phyloP scores from a whole-genome alignment of 495 filamentous ascomycete species.

The Gamarada debralockiae region DNA sequence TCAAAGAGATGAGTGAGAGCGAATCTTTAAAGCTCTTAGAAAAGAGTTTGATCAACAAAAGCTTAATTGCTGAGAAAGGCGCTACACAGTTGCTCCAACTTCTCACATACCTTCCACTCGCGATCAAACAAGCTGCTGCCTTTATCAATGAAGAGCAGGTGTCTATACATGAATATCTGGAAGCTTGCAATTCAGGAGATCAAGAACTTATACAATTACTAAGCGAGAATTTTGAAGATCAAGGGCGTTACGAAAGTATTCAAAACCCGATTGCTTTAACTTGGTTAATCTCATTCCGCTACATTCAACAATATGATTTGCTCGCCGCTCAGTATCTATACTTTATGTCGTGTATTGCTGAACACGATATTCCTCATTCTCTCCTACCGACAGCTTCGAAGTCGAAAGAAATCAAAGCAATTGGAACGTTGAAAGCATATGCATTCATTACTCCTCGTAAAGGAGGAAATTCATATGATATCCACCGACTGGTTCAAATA shows the following conservation, averaged over 20 bases:
- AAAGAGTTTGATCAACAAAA: background rate
- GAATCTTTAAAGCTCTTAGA: background rate
- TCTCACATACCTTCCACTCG: background rate
- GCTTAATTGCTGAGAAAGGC: background rate
- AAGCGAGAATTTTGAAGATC: background rate
- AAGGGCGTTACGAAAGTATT: background rate
- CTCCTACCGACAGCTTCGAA: background rate
- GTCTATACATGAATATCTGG: background rate
- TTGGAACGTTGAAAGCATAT: conserved; percentile 17
- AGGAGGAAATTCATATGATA: background rate
- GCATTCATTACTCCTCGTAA: conserved; percentile 14
- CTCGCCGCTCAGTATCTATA: background rate
- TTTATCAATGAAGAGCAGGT: background rate
- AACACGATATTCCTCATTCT: background rate
- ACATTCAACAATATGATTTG: background rate
- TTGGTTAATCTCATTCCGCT: background rate
- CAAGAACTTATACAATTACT: background rate
- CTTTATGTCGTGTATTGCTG: background rate
- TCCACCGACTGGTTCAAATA: conserved; percentile 5
- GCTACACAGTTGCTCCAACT: background rate
- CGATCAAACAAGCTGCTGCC: background rate
- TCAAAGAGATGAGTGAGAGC: background rate
- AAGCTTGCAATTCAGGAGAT: background rate
- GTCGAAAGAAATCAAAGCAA: conserved; percentile 8
- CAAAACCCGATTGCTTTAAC: background rate